Base-by-base conservation (phyloP, 345 rosid species). In the Corchorus olitorius region DNA sequence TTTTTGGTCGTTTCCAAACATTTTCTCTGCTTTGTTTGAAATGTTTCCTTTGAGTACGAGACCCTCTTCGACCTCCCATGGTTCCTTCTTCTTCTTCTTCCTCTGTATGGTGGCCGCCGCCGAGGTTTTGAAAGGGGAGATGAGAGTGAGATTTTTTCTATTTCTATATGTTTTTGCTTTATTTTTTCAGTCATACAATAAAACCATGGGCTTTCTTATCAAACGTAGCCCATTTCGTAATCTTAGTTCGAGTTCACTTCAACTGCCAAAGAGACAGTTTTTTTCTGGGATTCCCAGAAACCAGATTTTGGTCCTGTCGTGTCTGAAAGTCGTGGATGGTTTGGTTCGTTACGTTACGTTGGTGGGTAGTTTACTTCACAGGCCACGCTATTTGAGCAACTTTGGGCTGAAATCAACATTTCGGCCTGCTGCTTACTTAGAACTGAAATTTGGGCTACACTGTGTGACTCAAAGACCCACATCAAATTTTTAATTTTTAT, bases 1-100 rank as follows among this genome's bases (percentile, higher is more conserved):
- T 69, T 77, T 84, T 91, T 52, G 82, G 50, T 22, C 88, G 89
- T 78, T 92, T 91, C 88, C 87, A 88, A 59, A 88, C 87, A 75
- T 87, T 88, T 33, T 88, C 97, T 82, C 99, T 87, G 81, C 73
- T 88, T n/a, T 96, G 87, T 0, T 87, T 82, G 66, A 84, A 86
- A 81, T 90, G 94, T 53, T 81, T 92, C 63, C 90, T 80, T 61
- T 89, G 89, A 20, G 98, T 91, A 48, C 85, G 86, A 22, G 93
- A 89, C 82, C 82, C 83, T 80, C 85, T 78, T 67, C 88, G 84
- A 78, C 91, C 80, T 60, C 97, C 87, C 86, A 89, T 86, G 16
- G 15, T 45, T 54, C 52, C 14, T 52, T 19, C 70, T 64, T 20
- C 64, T 39, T 15, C 19, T 8, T 33, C 34, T 33, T 49, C 34